Conservation (phyloP, 164 flowering plant species). For the Vitis rupestris region DNA sequence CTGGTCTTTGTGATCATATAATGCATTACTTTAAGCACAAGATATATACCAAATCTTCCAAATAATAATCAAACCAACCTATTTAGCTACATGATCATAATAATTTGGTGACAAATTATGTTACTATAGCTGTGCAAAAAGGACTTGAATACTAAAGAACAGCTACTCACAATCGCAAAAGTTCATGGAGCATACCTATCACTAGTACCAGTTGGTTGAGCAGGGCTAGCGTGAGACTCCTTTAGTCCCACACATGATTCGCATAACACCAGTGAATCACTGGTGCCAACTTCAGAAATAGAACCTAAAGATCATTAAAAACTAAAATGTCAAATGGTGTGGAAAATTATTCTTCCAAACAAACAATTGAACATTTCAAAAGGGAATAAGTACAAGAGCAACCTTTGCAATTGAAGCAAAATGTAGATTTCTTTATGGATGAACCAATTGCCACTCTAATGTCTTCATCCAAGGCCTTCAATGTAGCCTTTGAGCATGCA, state of each 20-base stretch:
- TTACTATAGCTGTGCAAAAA: no score
- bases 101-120: no score
- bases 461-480: slow-evolving; percentile 40
- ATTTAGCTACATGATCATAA: no score
- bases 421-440: slow-evolving; percentile 15
- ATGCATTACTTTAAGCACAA: no score
- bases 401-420: slow-evolving; percentile 58
- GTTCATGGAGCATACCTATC: slow-evolving; percentile 26
- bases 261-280: slow-evolving; percentile 28
- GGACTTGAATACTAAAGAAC: no score
- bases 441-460: slow-evolving; percentile 41
- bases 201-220: slow-evolving; percentile 7
- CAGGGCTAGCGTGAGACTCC: slow-evolving; percentile 20
- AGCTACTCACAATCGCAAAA: no score
- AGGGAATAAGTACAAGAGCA: background rate
- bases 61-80: no score
- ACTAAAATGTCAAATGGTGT: no score
- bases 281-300: slow-evolving; percentile 23
- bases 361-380: background rate
- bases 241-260: slow-evolving; percentile 32
- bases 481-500: slow-evolving; percentile 45
- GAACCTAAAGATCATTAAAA: slow-evolving; percentile 24
- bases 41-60: no score
- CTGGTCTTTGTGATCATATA: no score
- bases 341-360: no score